Base-by-base conservation (phyloP, 495 filamentous ascomycete species). In the Aspergillus haitiensis region DNA sequence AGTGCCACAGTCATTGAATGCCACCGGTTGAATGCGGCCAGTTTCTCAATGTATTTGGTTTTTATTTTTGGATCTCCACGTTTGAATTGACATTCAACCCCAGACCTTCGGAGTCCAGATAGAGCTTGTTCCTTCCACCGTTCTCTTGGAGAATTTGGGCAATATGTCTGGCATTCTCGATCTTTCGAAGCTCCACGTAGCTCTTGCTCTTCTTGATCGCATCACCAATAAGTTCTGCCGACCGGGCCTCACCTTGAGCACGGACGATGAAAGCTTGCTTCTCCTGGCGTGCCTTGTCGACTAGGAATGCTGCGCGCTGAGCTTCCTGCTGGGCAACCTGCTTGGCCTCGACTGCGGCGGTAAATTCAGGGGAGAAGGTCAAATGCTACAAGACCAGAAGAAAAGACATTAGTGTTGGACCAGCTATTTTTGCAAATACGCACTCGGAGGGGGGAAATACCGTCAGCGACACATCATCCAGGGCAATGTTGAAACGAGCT, bases 271-370 rank as follows among this genome's bases (percentile, higher is more conserved):
- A 97, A 59, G 94, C 94, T 79, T 98, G 95, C 82, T 98, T 98
- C 83, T 98, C 94, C 75, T 98, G 94, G 61, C 94, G 89, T 37
- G 94, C 94, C 79, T 98, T 98, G 84, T 98, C 94, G 64, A 98
- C 94, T 40, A 98, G 81, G 82, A 98, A 98, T 44, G 94, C 94
- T 33, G 94, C 94, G 57, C 93, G 87, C 73, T 98, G 94, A 16
- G 94, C 94, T 70, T 98, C 94, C 81, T 98, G 94, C 70, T 98
- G 94, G 13, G 94, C 94, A 56, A 98, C 94, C 78, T 98, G 94
- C 81, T 98, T 98, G 63, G 94, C 93, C 80, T 98, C 94, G 61
- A 98, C 94, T 37, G 94, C 94, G 33, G 95, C 95, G 44, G 95
- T 98, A 80, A 98, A 98, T 76, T 98, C 94, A 64, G 94, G 94